phyloP scores from a whole-genome alignment of 148 eudicot genomes.

The Silene uniflora region DNA sequence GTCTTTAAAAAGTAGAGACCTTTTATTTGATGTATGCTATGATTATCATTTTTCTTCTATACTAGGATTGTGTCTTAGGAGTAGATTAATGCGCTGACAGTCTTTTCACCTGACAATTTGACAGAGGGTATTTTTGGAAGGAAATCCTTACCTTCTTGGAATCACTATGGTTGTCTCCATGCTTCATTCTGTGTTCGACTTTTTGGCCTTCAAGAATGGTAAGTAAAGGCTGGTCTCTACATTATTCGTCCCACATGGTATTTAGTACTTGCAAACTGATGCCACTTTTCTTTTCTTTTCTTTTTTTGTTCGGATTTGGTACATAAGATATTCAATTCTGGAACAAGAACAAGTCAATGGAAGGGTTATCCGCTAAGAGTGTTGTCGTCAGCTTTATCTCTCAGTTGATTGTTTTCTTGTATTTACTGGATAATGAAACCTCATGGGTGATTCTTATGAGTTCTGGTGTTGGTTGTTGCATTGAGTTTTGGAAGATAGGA shows the following conservation, averaged over 20 bases:
- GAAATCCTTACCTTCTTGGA: constrained; percentile 84
- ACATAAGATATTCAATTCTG: constrained; percentile 90
- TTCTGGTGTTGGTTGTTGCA: constrained; percentile 92
- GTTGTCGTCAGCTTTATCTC: constrained; percentile 79
- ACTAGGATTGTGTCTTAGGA: too few species aligned
- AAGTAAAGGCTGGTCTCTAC: constrained; percentile 14
- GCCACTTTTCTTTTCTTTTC: background rate
- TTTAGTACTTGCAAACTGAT: constrained; percentile 7
- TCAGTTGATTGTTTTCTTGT: constrained; percentile 86
- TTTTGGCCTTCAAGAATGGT: constrained; percentile 98
- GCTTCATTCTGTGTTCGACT: constrained; percentile 86
- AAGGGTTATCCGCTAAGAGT: constrained; percentile 90
- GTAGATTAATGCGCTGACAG: background rate
- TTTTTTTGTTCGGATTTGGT: background rate
- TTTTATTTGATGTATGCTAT: too few species aligned
- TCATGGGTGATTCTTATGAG: constrained; percentile 99
- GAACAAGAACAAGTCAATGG: constrained; percentile 99
- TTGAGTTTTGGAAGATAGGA: constrained; percentile 99
- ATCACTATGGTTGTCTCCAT: constrained; percentile 87
- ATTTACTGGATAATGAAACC: constrained; percentile 91
- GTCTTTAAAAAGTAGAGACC: too few species aligned
- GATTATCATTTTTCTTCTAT: too few species aligned
- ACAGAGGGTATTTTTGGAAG: constrained; percentile 96
- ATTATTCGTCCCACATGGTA: background rate
- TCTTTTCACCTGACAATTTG: constrained; percentile 21